These are phyloP conservation scores for Zymoseptoria brevis DNA, from an alignment of 2,329 filamentous ascomycete species.

Conservation along the genomic window DNA sequence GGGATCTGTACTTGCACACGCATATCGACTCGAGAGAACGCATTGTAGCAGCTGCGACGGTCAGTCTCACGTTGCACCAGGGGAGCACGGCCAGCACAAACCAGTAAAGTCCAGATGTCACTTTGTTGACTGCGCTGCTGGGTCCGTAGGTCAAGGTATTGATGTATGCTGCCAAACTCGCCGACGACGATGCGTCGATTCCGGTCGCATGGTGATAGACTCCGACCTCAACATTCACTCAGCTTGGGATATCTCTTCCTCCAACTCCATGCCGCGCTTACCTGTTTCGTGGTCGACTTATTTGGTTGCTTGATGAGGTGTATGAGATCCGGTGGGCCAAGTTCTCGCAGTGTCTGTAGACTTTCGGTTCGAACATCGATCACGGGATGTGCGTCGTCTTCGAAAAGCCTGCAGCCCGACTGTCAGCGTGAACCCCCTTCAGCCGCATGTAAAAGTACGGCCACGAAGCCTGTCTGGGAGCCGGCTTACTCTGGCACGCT, in stretches of 20 bases:
- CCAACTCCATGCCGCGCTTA: conserved; percentile 20
- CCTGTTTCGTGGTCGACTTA: conserved; percentile 49
- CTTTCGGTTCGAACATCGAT: conserved; percentile 90
- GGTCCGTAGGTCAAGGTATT: conserved; percentile 93
- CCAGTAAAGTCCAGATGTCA: conserved; percentile 92
- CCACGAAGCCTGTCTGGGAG: not conserved
- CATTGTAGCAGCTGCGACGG: conserved; percentile 78
- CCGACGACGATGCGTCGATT: conserved; percentile 93
- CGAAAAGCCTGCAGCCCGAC: conserved; percentile 67
- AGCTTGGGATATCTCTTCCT: conserved; percentile 3
- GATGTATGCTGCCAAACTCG: conserved; percentile 94
- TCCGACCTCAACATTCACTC: conserved; percentile 53
- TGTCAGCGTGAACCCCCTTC: not conserved
- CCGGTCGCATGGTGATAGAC: conserved; percentile 98
- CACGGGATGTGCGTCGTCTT: conserved; percentile 84
- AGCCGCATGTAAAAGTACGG: not conserved
- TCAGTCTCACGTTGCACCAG: conserved; percentile 12
- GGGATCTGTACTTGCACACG: conserved; percentile 96
- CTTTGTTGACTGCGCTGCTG: conserved; percentile 76
- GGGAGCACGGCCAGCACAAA: conserved; percentile 38
- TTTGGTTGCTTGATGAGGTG: conserved; percentile 76
- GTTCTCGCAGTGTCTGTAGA: conserved; percentile 74
- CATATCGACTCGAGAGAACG: conserved; percentile 96
- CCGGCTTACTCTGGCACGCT: conserved; percentile 28
- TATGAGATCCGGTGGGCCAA: conserved; percentile 91